A percentile compares a stretch with the other conserved stretches of the same genome.
phyloP scores from a whole-genome alignment of 768 basidiomycete species.

The Butyriboletus loyo region DNA sequence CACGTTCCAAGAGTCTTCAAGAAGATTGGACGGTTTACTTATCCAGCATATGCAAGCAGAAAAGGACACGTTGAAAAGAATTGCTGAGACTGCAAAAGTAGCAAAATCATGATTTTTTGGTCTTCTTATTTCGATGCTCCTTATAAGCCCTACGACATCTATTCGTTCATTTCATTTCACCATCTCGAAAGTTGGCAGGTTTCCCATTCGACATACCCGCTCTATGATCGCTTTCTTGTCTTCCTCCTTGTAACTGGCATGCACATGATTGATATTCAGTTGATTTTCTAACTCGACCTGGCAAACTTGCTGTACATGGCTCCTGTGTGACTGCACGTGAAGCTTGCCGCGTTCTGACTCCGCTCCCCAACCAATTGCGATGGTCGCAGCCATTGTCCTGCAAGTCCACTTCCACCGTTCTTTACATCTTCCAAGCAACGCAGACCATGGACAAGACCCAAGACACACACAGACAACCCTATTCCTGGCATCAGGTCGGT shows the following conservation, averaged over 20 bases:
- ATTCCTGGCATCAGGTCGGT: slow-evolving; percentile 86
- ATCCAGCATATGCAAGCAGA: slow-evolving; percentile 81
- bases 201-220: slow-evolving; percentile 27
- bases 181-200: slow-evolving; percentile 10
- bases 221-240: slow-evolving; percentile 17
- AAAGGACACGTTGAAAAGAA: slow-evolving; percentile 73
- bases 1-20: slow-evolving; percentile 53
- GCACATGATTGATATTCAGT: slow-evolving; percentile 22
- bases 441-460: slow-evolving; percentile 24
- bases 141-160: slow-evolving; percentile 18
- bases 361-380: slow-evolving; percentile 28
- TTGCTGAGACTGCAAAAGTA: slow-evolving; percentile 51
- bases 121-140: neutral
- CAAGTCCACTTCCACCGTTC: slow-evolving; percentile 8
- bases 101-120: slow-evolving; percentile 21
- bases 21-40: slow-evolving; percentile 75
- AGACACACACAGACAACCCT: slow-evolving; percentile 40
- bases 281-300: slow-evolving; percentile 2
- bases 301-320: neutral
- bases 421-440: slow-evolving; percentile 13
- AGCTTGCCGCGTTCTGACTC: slow-evolving; percentile 32
- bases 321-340: slow-evolving; percentile 25
- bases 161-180: neutral
- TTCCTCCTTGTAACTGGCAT: slow-evolving; percentile 26
- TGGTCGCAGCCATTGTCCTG: slow-evolving; percentile 12